Conservation (phyloP, 345 rosid species). For the Salix purpurea region DNA sequence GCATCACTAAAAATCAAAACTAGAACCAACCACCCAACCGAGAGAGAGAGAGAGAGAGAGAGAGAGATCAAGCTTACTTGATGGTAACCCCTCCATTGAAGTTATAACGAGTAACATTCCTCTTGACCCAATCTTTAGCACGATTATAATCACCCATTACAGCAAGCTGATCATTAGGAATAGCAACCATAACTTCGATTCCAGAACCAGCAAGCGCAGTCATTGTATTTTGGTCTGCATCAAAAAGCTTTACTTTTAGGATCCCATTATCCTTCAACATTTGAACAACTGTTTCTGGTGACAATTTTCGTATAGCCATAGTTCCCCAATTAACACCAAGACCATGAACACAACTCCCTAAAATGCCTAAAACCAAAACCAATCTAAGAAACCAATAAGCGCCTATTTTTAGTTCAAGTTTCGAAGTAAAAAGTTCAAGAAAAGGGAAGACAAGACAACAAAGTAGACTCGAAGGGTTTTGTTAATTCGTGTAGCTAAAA, state of each 20-base stretch:
- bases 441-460: neutral
- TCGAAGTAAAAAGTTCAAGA: neutral
- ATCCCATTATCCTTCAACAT: conserved; percentile 80
- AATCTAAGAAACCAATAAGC: conserved; percentile 16
- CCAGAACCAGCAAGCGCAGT: conserved; percentile 62
- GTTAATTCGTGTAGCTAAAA: neutral
- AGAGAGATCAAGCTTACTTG: conserved; percentile 38
- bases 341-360: conserved; percentile 38
- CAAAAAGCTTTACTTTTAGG: conserved; percentile 79
- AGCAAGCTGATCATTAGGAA: conserved; percentile 77
- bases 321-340: conserved; percentile 95
- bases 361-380: conserved; percentile 25
- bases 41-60: neutral
- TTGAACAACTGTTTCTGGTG: conserved; percentile 66
- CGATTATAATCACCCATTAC: conserved; percentile 47
- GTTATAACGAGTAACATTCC: conserved; percentile 62
- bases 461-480: neutral
- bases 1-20: neutral
- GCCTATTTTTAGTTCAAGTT: conserved; percentile 14
- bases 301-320: conserved; percentile 57
- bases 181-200: conserved; percentile 88
- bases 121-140: conserved; percentile 66
- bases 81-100: conserved; percentile 65
- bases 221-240: conserved; percentile 60
- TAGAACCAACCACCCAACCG: neutral